Evolutionary conservation across 768 basidiomycete genomes (phyloP), one percentile per base, ranked within the genome.

Genomic region (Lyophyllum atratum): DNA sequence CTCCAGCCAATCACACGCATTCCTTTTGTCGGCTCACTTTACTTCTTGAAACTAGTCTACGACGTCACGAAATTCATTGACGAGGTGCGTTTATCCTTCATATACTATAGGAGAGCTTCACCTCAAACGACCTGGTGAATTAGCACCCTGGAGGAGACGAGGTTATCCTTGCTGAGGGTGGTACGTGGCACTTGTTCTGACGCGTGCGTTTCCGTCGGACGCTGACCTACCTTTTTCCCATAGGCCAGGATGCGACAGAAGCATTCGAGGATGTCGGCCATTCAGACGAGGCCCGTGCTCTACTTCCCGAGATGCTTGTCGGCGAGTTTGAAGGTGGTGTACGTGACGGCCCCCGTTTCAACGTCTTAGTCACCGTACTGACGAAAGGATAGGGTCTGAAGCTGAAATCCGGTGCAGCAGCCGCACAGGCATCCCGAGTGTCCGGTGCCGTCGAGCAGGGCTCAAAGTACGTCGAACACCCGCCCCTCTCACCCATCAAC

Each of bases 221-320:
- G 34, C 59, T 59, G 52, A 64, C 40, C 45, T 44, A 40, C 59
- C 37, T 52, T 42, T 29, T 29, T 43, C 49, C 10, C 59, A 19
- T 73, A 95, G 94, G 92, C 65, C 88, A 90, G 71, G 95, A 98
- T 71, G 95, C 96, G 22, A 95, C 96, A 31, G 97, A 98, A 68
- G 94, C 97, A 6, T 99, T 99, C 68, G 96, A 98, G 76, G 97
- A 99, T 72, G 96, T 99, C 28, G 97, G 97, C 28, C 97, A 98
- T 82, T 98, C 95, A 0, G 96, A 98, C 65, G 97, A 99, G 76
- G 97, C 97, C 24, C 87, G 97, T 51, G 89, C 80, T 12, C 82
- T 95, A 56, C 81, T 98, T 51, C 84, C 84, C 17, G 86, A 73
- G 62, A 85, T 97, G 82, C 75, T 85, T 40, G 79, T 97, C 50